Percentiles rank a stretch among this genome's conserved stretches.
Evolutionary conservation across 2,329 filamentous ascomycete genomes (phyloP).

Genomic region (Talaromyces sp.): DNA sequence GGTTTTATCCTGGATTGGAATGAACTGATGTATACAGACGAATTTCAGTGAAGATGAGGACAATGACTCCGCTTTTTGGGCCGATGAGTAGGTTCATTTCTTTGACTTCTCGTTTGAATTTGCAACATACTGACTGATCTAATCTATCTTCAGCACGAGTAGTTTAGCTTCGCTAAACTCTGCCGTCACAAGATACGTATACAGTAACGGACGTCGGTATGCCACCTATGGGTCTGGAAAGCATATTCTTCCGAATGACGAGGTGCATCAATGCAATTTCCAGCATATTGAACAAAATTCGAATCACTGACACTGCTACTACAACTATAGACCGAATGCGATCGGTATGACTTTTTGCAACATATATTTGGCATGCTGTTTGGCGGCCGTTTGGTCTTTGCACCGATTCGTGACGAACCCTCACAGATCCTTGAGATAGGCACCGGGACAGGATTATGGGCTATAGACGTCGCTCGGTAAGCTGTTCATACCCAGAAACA

Average conservation of each 20-base stretch:
- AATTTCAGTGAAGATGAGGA: neutral
- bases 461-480: neutral
- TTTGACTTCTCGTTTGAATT: neutral
- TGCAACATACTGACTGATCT: neutral
- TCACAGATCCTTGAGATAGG: slow-evolving; percentile 7
- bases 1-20: neutral
- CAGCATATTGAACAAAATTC: neutral
- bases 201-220: neutral
- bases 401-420: neutral
- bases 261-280: neutral
- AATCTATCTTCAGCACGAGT: neutral
- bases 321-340: neutral
- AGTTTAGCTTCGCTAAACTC: neutral
- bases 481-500: no score
- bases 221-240: neutral
- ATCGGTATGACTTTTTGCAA: neutral
- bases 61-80: neutral
- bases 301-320: neutral
- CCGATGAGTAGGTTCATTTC: neutral
- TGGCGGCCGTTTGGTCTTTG: slow-evolving; percentile 4
- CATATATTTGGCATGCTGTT: slow-evolving; percentile 5
- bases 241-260: slow-evolving; percentile 1
- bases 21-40: neutral
- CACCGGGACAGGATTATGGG: slow-evolving; percentile 10
- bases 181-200: neutral